Percentiles rank a stretch among this genome's conserved stretches.
Conservation (phyloP, 2,329 filamentous ascomycete species). For the Bipolaris oryzae region DNA sequence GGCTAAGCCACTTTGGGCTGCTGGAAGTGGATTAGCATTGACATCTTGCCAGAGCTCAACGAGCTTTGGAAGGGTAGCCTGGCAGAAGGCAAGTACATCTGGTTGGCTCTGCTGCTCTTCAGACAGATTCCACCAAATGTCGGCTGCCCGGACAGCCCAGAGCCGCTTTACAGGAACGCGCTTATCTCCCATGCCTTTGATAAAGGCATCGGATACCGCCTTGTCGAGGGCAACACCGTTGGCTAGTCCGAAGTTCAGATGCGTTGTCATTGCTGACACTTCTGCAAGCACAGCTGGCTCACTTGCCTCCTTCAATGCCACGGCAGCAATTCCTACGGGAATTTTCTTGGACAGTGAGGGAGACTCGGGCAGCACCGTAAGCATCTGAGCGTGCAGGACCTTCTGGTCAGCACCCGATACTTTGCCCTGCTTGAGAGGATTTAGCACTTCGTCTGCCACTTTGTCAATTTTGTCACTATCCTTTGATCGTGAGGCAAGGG, state of each 20-base stretch:
- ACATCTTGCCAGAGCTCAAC: slow-evolving; percentile 79
- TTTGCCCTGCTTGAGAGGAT: slow-evolving; percentile 82
- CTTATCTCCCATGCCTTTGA: slow-evolving; percentile 87
- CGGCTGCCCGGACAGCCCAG: slow-evolving; percentile 78
- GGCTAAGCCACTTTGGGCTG: slow-evolving; percentile 82
- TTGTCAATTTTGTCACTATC: slow-evolving; percentile 67
- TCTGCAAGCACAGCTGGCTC: slow-evolving; percentile 81
- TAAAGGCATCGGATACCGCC: slow-evolving; percentile 70
- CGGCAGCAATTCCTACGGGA: slow-evolving; percentile 67
- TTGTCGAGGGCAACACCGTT: slow-evolving; percentile 68
- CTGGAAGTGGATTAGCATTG: slow-evolving; percentile 74
- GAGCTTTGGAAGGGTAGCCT: slow-evolving; percentile 61
- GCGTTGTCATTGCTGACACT: slow-evolving; percentile 71
- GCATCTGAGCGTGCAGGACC: slow-evolving; percentile 79
- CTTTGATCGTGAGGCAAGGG: slow-evolving; percentile 66
- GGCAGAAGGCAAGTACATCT: slow-evolving; percentile 55
- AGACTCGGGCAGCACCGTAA: slow-evolving; percentile 63
- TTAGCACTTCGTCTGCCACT: slow-evolving; percentile 77
- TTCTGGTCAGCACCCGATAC: slow-evolving; percentile 84
- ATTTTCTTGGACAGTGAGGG: slow-evolving; percentile 69
- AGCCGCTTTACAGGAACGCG: slow-evolving; percentile 75
- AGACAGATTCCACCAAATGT: slow-evolving; percentile 68
- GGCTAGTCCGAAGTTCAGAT: slow-evolving; percentile 67
- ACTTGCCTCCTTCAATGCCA: slow-evolving; percentile 85
- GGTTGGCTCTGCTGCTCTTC: slow-evolving; percentile 56